Evolutionary conservation across 768 basidiomycete genomes (phyloP).

Genomic region (Lentinula aciculospora): DNA sequence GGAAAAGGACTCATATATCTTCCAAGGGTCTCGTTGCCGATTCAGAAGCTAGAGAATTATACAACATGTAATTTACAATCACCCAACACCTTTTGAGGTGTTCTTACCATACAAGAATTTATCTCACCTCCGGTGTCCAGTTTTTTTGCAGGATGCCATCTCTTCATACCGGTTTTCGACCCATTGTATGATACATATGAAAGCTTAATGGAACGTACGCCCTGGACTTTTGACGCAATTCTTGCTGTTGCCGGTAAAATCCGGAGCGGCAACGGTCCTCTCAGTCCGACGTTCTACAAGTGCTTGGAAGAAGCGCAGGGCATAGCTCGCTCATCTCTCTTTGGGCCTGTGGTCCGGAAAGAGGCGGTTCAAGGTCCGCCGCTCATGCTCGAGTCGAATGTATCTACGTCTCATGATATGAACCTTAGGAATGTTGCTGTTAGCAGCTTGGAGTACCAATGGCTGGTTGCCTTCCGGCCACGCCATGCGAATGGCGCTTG

Average conservation of each 20-base stretch:
- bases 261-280: constrained; percentile 82
- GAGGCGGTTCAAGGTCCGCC: constrained; percentile 85
- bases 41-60: constrained; percentile 82
- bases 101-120: constrained; percentile 24
- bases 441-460: constrained; percentile 92
- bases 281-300: constrained; percentile 82
- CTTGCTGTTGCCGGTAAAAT: constrained; percentile 91
- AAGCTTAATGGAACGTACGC: constrained; percentile 84
- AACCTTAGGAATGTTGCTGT: constrained; percentile 73
- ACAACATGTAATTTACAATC: constrained; percentile 66
- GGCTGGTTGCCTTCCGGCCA: constrained; percentile 95
- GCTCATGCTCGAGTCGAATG: background rate
- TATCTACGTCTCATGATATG: background rate
- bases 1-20: background rate
- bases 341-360: constrained; percentile 90
- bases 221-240: constrained; percentile 94
- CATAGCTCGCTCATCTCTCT: constrained; percentile 88
- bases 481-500: constrained; percentile 93
- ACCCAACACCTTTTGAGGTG: constrained; percentile 22
- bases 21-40: constrained; percentile 79
- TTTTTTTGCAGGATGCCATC: constrained; percentile 94
- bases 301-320: constrained; percentile 94
- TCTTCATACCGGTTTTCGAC: constrained; percentile 95
- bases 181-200: constrained; percentile 92
- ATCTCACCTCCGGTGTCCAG: constrained; percentile 36